Base-by-base conservation (phyloP, 2,329 filamentous ascomycete genomes). In the Phialophora tarda region DNA sequence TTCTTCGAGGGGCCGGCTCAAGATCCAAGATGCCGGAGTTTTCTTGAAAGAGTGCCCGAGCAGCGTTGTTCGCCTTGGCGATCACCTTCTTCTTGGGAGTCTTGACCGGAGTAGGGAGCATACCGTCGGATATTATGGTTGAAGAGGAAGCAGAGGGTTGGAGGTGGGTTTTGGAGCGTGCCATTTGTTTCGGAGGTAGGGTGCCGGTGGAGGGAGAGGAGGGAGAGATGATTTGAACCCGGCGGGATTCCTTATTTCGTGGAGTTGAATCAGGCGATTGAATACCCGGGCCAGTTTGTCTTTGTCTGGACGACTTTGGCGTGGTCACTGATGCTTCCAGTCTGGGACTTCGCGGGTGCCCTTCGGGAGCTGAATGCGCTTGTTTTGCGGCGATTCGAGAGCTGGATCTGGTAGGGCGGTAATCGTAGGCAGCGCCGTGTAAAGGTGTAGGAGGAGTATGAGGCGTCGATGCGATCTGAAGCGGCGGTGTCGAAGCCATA, bases 101-200 rank as follows among this genome's bases (percentile, higher is more conserved):
- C 76, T 88, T 88, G 51, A 83, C 82, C 21, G 87, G 87, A 24
- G 87, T 89, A 2, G 85, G 86, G 17, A 88, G 79, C 81, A 87
- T 84, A 58, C 77, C 78, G 59, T 74, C 73, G 51, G 77, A 74
- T 62, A 76, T 77, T 34, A 68, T 77, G 67, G 74, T 71, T 50
- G 71, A 67, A 59, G 72, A 70, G 68, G 68, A 73, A 66, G 63
- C 64, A 61, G 59, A 63, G 66, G 68, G 71, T 69, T 56, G 73
- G 55, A 69, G 73, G 68, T 63, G 71, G 28, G 53, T 66, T 66
- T 66, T 70, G 69, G 69, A 73, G 72, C 51, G 73, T 70, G 71
- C 71, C 21, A 32, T 50, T 54, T 24, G 32, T 14, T 61, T 54
- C 26, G 48, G 17, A 8, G 68, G 69, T 63, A 47, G 65, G 61